Evolutionary conservation across 345 rosid genomes (phyloP).

Genomic region (Reutealis trisperma): DNA sequence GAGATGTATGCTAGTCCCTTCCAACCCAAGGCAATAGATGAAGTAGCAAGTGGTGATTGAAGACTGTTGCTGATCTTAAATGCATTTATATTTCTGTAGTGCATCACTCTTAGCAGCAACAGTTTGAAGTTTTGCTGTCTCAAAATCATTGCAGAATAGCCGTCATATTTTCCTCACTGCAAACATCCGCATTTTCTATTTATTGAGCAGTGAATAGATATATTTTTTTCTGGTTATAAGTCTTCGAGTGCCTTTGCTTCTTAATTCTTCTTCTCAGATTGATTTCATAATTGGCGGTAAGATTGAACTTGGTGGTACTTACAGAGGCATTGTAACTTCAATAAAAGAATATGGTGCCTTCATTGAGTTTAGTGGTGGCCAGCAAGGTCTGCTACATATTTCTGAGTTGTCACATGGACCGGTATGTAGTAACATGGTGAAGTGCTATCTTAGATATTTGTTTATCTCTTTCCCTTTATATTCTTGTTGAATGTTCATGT

Average conservation of each 20-base stretch:
- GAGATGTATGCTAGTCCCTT: neutral
- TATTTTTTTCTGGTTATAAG: neutral
- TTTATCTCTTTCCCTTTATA: neutral
- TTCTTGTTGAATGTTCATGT: neutral
- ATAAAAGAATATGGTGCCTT: conserved; percentile 97
- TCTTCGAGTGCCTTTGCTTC: neutral
- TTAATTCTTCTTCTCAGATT: conserved; percentile 49
- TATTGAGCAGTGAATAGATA: neutral
- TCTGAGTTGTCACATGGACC: conserved; percentile 93
- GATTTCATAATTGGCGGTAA: conserved; percentile 82
- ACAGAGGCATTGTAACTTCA: conserved; percentile 84
- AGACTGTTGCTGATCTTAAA: neutral
- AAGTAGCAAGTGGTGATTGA: neutral
- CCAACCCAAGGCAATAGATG: too few relatives aligned
- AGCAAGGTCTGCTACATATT: conserved; percentile 85
- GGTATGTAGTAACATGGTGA: conserved; percentile 42
- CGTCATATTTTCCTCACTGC: neutral
- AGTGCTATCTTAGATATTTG: neutral
- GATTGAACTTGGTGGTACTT: conserved; percentile 79
- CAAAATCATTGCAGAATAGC: neutral
- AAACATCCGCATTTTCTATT: neutral
- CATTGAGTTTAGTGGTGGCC: conserved; percentile 96
- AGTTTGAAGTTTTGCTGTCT: neutral
- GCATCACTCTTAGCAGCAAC: neutral
- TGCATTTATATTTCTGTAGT: neutral